These are phyloP conservation scores for Platanus orientalis DNA, from an alignment of 164 flowering plant species.

Conservation along the genomic window DNA sequence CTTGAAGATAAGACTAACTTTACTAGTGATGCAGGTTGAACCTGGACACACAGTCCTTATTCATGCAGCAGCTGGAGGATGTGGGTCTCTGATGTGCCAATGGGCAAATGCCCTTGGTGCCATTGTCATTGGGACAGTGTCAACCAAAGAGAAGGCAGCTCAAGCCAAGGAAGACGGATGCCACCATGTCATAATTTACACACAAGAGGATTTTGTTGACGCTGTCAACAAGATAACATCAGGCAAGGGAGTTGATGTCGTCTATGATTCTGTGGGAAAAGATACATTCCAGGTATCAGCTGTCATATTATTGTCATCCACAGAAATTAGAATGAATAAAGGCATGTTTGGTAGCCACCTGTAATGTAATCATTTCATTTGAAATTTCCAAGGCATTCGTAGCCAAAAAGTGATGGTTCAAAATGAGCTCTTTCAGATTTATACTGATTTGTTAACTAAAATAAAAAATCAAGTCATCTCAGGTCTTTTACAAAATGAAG, in stretches of 20 bases:
- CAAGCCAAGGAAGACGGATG: conserved; percentile 87
- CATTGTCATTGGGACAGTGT: conserved; percentile 90
- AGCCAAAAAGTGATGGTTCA: too few relatives aligned
- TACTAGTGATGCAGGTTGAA: conserved; percentile 50
- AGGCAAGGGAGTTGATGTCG: conserved; percentile 29
- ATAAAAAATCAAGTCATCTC: too few relatives aligned
- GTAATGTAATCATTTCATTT: too few relatives aligned
- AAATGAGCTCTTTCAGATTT: too few relatives aligned
- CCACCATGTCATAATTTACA: conserved; percentile 67
- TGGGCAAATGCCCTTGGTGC: conserved; percentile 94
- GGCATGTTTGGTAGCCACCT: too few relatives aligned
- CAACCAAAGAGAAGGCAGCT: conserved; percentile 73
- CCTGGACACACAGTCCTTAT: conserved; percentile 71
- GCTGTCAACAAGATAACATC: conserved; percentile 21
- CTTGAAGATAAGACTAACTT: not conserved
- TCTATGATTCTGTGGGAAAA: conserved; percentile 34
- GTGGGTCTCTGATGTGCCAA: conserved; percentile 84
- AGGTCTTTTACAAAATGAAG: too few relatives aligned
- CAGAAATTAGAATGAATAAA: too few relatives aligned
- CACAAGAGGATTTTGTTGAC: conserved; percentile 61
- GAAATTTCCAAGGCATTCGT: too few relatives aligned
- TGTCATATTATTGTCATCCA: not conserved
- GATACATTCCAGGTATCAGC: conserved; percentile 30
- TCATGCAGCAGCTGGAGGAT: conserved; percentile 98
- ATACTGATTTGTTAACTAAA: too few relatives aligned